Evolutionary conservation across 129 eudicot species (phyloP).

Genomic region (Gnaphalium uliginosum): DNA sequence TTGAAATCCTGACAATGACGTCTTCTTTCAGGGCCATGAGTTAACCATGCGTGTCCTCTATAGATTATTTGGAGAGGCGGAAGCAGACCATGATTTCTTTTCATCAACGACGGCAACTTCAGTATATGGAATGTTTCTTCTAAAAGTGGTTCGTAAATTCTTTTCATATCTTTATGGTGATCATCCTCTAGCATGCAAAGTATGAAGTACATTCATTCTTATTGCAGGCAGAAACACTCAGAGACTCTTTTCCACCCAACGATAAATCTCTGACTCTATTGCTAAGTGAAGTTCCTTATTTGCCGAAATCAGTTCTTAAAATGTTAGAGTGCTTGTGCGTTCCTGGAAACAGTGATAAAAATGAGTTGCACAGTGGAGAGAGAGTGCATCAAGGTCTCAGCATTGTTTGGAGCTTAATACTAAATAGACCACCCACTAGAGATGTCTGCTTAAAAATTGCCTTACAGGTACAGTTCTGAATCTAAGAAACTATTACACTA

Average conservation of each 20-base stretch:
- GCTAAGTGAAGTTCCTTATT: slow-evolving; percentile 88
- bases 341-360: slow-evolving; percentile 68
- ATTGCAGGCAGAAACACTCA: slow-evolving; percentile 85
- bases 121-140: slow-evolving; percentile 85
- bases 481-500: neutral
- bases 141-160: slow-evolving; percentile 69
- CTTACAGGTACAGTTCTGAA: slow-evolving; percentile 56
- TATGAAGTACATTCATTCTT: neutral
- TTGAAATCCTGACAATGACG: slow-evolving; percentile 1
- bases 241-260: slow-evolving; percentile 90
- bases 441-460: slow-evolving; percentile 73
- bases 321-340: slow-evolving; percentile 80
- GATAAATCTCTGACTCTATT: slow-evolving; percentile 86
- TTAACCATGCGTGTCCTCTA: slow-evolving; percentile 94
- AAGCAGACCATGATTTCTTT: slow-evolving; percentile 85
- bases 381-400: slow-evolving; percentile 98
- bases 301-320: slow-evolving; percentile 78
- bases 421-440: slow-evolving; percentile 85
- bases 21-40: slow-evolving; percentile 85
- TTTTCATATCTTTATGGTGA: slow-evolving; percentile 16
- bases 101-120: slow-evolving; percentile 91
- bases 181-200: neutral
- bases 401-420: slow-evolving; percentile 83
- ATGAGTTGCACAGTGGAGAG: slow-evolving; percentile 75
- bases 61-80: slow-evolving; percentile 91